Base-by-base conservation (phyloP, 2,329 filamentous ascomycete species). In the Fusarium circinatum region DNA sequence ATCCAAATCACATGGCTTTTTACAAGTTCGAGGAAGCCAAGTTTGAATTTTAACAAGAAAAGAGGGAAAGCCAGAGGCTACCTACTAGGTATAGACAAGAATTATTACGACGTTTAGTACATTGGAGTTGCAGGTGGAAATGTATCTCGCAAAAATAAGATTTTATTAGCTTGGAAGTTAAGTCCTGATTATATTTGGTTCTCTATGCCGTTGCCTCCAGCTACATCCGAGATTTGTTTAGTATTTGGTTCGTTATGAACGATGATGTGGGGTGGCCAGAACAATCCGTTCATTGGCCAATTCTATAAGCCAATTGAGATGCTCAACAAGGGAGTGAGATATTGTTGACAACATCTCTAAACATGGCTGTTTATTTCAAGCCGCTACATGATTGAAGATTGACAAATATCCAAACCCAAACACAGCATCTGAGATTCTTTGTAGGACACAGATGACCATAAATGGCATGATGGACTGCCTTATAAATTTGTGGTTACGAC, bases 1-100 rank as follows among this genome's bases (percentile, higher is more conserved):
- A 60, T 68, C 56, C 58, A 72, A 78, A 74, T 76, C 76, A 70
- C 76, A 72, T 76, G 76, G 71, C 69, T 72, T 59, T 61, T 70
- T 63, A 47, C 34, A 58, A 62, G 56, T 52, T 68, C 48, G 54
- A 62, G 52, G 47, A 70, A 52, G 61, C 48, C 51, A 38, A 59
- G 60, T 75, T 76, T 75, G 65, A 68, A 76, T 71, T 70, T 63
- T 48, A 48, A 54, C 71, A 70, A 74, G 67, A 61, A 62, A 65
- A 54, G 60, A 52, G 55, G 54, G 55, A 48, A 39, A 49, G 68
- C 54, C 42, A 64, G 55, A 70, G 52, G 62, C 64, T 57, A 38
- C 66, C 47, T 54, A 26, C 56, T 68, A n/a, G n/a, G n/a, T n/a
- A 66, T 76, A 74, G 71, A 76, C 51, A 49, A 66, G 55, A 71